Conservation (phyloP, 2,329 filamentous ascomycete species). For the Aureobasidium subglaciale region DNA sequence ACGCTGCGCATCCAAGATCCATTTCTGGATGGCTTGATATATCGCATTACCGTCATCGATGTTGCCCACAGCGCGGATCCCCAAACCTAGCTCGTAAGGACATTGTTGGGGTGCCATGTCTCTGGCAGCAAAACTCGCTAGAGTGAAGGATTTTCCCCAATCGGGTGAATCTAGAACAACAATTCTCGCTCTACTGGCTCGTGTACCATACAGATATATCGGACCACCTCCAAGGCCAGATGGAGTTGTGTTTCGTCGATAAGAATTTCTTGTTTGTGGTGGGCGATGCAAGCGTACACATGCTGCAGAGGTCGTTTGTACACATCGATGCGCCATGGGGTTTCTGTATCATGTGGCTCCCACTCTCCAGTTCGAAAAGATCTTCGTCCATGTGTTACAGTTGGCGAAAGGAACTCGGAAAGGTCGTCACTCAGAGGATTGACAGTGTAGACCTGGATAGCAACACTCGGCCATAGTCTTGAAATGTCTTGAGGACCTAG, state of each 20-base stretch:
- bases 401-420: not conserved
- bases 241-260: not conserved
- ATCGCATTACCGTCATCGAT: not conserved
- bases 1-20: not conserved
- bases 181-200: not conserved
- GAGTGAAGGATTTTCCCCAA: not conserved
- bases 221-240: not conserved
- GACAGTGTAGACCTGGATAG: constrained; percentile 1
- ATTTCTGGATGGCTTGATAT: constrained; percentile 1
- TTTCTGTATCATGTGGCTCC: not conserved
- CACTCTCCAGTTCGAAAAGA: not conserved
- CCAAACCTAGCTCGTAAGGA: not conserved
- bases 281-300: constrained; percentile 3
- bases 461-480: not conserved
- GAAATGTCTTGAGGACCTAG: not conserved
- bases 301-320: not conserved
- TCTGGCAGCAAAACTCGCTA: not conserved
- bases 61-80: not conserved
- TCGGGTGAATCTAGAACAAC: not conserved
- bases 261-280: constrained; percentile 1
- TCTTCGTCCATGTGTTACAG: not conserved
- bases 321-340: constrained; percentile 2
- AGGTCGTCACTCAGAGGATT: not conserved
- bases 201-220: not conserved
- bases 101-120: not conserved